Evolutionary conservation across 805 yeast genomes (phyloP).

Genomic region (Candida stauntonica): DNA sequence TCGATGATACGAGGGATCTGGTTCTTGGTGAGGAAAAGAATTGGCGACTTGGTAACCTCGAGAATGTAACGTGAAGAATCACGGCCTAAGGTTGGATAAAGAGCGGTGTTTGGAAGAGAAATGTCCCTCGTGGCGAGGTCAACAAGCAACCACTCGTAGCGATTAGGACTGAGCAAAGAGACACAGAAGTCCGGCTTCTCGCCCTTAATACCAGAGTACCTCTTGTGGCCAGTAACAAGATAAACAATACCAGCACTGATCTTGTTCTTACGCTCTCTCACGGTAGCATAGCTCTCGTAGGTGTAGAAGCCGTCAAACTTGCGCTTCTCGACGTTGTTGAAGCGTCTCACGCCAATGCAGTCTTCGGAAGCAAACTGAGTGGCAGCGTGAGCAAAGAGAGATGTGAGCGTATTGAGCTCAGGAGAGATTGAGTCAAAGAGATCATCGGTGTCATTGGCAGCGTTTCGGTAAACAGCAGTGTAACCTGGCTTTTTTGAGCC

Average conservation of each 20-base stretch:
- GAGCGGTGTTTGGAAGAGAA: conserved; percentile 44
- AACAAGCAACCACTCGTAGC: conserved; percentile 60
- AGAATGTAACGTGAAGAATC: conserved; percentile 59
- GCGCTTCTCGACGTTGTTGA: conserved; percentile 19
- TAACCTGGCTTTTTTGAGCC: conserved; percentile 38
- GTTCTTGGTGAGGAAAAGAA: conserved; percentile 47
- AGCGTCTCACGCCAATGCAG: conserved; percentile 36
- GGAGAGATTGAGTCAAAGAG: conserved; percentile 19
- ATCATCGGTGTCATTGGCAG: conserved; percentile 15
- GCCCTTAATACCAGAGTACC: conserved; percentile 12
- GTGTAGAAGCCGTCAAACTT: conserved; percentile 24
- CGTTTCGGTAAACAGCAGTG: conserved; percentile 42
- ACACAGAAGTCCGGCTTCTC: conserved; percentile 43
- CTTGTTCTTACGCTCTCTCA: conserved; percentile 29
- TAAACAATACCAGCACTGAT: conserved; percentile 39
- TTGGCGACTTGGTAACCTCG: conserved; percentile 54
- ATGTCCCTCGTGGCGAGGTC: conserved; percentile 62
- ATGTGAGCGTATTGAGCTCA: conserved; percentile 35
- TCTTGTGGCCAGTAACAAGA: conserved; percentile 20
- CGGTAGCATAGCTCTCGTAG: conserved; percentile 28
- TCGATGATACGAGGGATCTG: conserved; percentile 44
- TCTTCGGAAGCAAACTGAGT: conserved; percentile 24
- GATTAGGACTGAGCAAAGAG: conserved; percentile 48
- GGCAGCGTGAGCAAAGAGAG: conserved; percentile 35
- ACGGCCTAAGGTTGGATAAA: conserved; percentile 53